Evolutionary conservation across 768 basidiomycete genomes (phyloP).

Genomic region (Mycena crocata): DNA sequence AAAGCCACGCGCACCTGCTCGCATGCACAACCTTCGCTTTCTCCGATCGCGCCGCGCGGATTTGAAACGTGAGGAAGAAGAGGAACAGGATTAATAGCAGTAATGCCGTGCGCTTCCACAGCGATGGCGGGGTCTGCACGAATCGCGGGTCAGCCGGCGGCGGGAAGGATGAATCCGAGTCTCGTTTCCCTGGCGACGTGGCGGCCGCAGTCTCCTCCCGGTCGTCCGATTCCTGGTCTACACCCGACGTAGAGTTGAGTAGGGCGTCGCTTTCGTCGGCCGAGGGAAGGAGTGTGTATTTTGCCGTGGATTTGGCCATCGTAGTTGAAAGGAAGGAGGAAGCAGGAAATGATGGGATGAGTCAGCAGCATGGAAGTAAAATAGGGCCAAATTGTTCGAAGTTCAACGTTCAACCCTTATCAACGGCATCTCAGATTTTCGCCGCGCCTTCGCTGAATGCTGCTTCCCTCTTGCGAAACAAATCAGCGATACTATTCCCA

Average conservation of each 20-base stretch:
- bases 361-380: too few species aligned
- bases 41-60: neutral
- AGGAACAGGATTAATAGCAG: slow-evolving; percentile 53
- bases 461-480: too few species aligned
- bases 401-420: too few species aligned
- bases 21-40: slow-evolving; percentile 1
- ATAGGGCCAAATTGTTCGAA: too few species aligned
- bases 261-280: slow-evolving; percentile 16
- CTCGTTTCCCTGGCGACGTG: too few species aligned
- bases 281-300: slow-evolving; percentile 31
- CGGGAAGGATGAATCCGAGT: slow-evolving; percentile 29
- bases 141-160: slow-evolving; percentile 54
- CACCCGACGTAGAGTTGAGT: neutral
- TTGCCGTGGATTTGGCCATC: slow-evolving; percentile 11
- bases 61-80: slow-evolving; percentile 52
- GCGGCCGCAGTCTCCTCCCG: slow-evolving; percentile 1
- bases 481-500: too few species aligned
- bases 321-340: neutral
- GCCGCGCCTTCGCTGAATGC: too few species aligned
- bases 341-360: neutral
- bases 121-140: slow-evolving; percentile 60
- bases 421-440: too few species aligned
- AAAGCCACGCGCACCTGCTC: neutral
- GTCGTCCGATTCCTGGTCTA: neutral
- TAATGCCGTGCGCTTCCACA: slow-evolving; percentile 62